Base-by-base conservation (phyloP, 192 early-diverging fungal species). In the Backusella australiensis region DNA sequence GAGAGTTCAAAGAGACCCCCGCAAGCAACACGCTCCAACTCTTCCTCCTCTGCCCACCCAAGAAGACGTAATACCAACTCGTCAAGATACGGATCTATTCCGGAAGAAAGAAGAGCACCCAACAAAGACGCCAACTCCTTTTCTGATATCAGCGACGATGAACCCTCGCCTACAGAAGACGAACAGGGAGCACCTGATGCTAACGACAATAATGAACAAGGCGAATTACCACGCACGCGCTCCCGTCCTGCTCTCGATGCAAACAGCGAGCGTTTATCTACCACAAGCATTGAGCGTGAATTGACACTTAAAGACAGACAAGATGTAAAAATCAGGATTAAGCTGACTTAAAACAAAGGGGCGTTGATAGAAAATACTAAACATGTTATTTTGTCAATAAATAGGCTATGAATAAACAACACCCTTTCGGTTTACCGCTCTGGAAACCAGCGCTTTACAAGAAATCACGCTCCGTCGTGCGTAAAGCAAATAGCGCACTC, bases 391-490 rank as follows among this genome's bases (percentile, higher is more conserved):
- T 39, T n/a, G 12, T 39, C 9, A 39, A 12, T 11, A 39, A 34
- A 32, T 86, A 94, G 89, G 91, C 89, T 17, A 88, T 95, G 72
- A 95, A 95, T 81, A 88, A 85, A 35, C 84, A 86, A 23, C 96
- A 97, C 85, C 96, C 96, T 32, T 99, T 99, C 78, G 97, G 97
- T 44, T 81, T 99, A 67, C 94, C 93, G 23, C 85, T 99, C n/a
- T 99, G 97, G 97, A 99, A 99, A 84, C 95, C 96, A n/a, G 96
- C 96, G 12, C 88, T 99, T 34, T 99, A 97, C 87, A 94, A 95
- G 71, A 99, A 99, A 79, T 88, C 90, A 14, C 93, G 97, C 19
- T 93, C 93, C 15, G 94, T 97, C 32, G 91, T 93, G 26, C 89
- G 90, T 6, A 89, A 90, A 14, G 95, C 93, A 34, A 91, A 97